Evolutionary conservation across 164 flowering plant genomes (phyloP).

Genomic region (Berberis vulgaris): DNA sequence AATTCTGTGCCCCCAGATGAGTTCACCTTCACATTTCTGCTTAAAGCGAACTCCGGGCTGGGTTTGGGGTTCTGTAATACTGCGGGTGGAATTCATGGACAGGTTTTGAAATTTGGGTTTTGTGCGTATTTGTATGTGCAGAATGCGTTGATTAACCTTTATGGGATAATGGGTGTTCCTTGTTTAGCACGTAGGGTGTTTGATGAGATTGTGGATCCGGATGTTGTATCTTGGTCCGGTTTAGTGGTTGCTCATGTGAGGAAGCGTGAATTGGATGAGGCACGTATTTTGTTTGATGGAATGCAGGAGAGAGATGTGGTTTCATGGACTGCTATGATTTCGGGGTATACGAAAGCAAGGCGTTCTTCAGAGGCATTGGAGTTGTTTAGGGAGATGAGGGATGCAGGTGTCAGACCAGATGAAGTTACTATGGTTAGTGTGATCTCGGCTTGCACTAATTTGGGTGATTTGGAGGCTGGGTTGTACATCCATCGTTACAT

Average conservation of each 20-base stretch:
- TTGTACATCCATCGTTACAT: slow-evolving; percentile 17
- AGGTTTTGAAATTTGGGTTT: slow-evolving; percentile 20
- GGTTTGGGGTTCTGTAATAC: background rate
- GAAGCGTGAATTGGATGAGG: slow-evolving; percentile 11
- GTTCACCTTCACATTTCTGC: slow-evolving; percentile 27
- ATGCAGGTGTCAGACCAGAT: slow-evolving; percentile 19
- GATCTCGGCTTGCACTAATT: slow-evolving; percentile 18
- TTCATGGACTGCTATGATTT: slow-evolving; percentile 29
- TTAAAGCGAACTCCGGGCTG: slow-evolving; percentile 18
- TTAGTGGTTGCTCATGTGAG: slow-evolving; percentile 23
- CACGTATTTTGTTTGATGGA: slow-evolving; percentile 12
- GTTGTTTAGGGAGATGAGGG: slow-evolving; percentile 21
- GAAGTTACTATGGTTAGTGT: slow-evolving; percentile 30
- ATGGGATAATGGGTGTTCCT: slow-evolving; percentile 10
- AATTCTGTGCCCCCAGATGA: slow-evolving; percentile 21
- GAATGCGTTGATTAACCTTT: slow-evolving; percentile 19
- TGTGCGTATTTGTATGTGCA: slow-evolving; percentile 14
- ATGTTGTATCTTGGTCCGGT: slow-evolving; percentile 31
- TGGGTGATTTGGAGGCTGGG: slow-evolving; percentile 24
- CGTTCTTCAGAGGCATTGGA: slow-evolving; percentile 20
- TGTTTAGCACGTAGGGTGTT: slow-evolving; percentile 13
- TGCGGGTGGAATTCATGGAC: slow-evolving; percentile 19
- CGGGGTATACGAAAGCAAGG: slow-evolving; percentile 17
- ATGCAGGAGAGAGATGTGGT: slow-evolving; percentile 33
- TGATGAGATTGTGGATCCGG: slow-evolving; percentile 16